Conservation (phyloP, 148 eudicot species). For the Bassia scoparia region DNA sequence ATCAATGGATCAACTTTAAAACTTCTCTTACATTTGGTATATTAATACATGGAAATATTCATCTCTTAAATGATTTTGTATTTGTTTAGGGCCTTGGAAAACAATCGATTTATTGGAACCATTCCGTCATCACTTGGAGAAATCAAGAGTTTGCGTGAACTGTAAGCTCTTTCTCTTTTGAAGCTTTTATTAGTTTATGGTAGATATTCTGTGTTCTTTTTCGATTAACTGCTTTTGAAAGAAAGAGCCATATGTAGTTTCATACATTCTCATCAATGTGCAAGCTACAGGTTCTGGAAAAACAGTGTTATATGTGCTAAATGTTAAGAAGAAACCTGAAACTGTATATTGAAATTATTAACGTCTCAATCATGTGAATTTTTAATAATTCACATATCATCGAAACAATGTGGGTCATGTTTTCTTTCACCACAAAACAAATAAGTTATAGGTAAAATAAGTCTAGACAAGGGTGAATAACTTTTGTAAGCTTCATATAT, state of each 20-base stretch:
- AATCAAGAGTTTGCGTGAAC: slow-evolving; percentile 53
- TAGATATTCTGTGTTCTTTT: not conserved
- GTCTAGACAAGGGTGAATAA: too few species aligned
- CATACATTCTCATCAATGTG: not conserved
- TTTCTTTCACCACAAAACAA: not conserved
- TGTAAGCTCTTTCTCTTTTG: slow-evolving; percentile 56
- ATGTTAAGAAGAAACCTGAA: not conserved
- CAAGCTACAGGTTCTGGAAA: not conserved
- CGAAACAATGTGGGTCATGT: not conserved
- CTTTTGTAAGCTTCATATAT: too few species aligned
- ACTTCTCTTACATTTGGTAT: not conserved
- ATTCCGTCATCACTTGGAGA: slow-evolving; percentile 80
- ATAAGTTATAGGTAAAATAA: not conserved
- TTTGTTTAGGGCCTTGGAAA: slow-evolving; percentile 59
- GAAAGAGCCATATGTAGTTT: not conserved
- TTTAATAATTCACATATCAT: too few species aligned
- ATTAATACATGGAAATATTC: not conserved
- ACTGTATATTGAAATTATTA: too few species aligned
- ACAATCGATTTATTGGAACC: slow-evolving; percentile 59
- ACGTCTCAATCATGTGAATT: too few species aligned
- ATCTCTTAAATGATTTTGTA: slow-evolving; percentile 12
- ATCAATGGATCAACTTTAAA: not conserved
- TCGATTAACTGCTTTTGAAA: not conserved
- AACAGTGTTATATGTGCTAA: not conserved
- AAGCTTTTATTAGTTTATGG: not conserved